These are phyloP conservation scores for Fusarium sororula DNA, from an alignment of 2,329 filamentous ascomycete species.

Conservation along the genomic window DNA sequence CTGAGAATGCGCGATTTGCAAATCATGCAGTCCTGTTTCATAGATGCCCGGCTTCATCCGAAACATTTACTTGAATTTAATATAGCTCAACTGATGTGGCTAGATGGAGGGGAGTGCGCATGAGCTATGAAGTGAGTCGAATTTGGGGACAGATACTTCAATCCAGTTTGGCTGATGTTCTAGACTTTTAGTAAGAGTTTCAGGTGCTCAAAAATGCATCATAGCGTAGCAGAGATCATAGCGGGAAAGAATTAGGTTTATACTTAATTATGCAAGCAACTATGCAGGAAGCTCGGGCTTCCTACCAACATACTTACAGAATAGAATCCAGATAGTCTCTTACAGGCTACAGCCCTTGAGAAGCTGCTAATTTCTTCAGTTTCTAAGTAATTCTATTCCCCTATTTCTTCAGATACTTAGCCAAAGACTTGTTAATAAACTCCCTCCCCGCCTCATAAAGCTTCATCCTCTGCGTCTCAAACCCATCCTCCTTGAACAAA, in stretches of 20 bases:
- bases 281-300: rapidly evolving
- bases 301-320: neutral
- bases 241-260: neutral
- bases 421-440: conserved; percentile 14
- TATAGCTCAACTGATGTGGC: neutral
- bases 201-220: rapidly evolving
- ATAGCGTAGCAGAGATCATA: rapidly evolving
- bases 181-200: neutral
- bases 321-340: neutral
- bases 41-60: neutral
- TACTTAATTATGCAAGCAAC: neutral
- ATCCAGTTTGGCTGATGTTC: too few relatives aligned
- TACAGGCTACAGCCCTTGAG: rapidly evolving
- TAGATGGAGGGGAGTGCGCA: neutral
- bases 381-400: rapidly evolving
- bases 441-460: conserved; percentile 28
- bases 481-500: conserved; percentile 37
- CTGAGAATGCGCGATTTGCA: neutral
- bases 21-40: neutral
- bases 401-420: conserved; percentile 17
- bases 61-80: neutral
- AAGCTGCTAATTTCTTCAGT: neutral
- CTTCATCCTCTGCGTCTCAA: conserved; percentile 30
- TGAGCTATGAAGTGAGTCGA: neutral
- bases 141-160: neutral